Evolutionary conservation across 495 filamentous ascomycete species (phyloP).

Genomic region (Aspergillus asperescens): DNA sequence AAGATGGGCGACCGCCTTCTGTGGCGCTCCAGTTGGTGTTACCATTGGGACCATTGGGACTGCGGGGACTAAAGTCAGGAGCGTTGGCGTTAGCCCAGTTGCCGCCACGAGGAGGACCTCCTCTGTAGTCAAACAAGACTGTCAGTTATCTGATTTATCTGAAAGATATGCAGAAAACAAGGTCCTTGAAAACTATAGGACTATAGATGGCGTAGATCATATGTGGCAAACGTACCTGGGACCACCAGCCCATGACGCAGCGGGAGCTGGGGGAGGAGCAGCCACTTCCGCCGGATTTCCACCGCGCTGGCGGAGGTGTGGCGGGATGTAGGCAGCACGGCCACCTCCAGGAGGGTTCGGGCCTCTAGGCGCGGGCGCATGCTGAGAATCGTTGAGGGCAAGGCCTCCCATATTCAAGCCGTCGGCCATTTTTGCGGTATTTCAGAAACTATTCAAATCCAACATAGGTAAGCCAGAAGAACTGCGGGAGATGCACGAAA

Average conservation of each 20-base stretch:
- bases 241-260: constrained; percentile 28
- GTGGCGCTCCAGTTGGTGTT: constrained; percentile 39
- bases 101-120: constrained; percentile 56
- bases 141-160: constrained; percentile 5
- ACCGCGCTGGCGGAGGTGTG: constrained; percentile 70
- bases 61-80: constrained; percentile 63
- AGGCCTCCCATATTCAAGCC: constrained; percentile 88
- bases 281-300: constrained; percentile 14
- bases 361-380: constrained; percentile 47
- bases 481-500: constrained; percentile 9
- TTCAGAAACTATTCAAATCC: constrained; percentile 19
- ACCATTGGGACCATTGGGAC: constrained; percentile 47
- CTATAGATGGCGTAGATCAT: constrained; percentile 2
- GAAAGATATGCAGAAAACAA: no score
- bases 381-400: constrained; percentile 66
- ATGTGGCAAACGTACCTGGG: constrained; percentile 35
- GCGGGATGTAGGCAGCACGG: constrained; percentile 88
- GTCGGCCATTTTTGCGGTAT: constrained; percentile 75
- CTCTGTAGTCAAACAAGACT: constrained; percentile 15
- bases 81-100: constrained; percentile 65
- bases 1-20: constrained; percentile 37
- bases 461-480: constrained; percentile 11
- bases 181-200: no score
- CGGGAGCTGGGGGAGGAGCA: constrained; percentile 28
- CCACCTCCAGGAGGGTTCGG: constrained; percentile 36